phyloP scores from a whole-genome alignment of 768 basidiomycete species.

The Cyathus striatus region DNA sequence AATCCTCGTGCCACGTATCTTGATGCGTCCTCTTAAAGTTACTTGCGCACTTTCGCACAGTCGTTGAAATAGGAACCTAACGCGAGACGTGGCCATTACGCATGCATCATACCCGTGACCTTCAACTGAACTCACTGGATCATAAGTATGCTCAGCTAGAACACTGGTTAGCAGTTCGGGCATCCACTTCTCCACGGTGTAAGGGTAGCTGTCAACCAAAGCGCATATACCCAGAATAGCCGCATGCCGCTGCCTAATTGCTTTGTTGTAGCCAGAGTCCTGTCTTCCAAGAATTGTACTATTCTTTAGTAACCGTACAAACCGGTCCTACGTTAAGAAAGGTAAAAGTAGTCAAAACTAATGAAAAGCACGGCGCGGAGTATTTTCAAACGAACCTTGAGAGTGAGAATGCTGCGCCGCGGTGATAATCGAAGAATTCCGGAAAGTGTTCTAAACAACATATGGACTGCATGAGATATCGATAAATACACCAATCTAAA shows the following conservation, averaged over 20 bases:
- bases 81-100: slow-evolving; percentile 4
- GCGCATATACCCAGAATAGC: slow-evolving; percentile 94
- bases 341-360: slow-evolving; percentile 1
- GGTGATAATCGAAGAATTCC: slow-evolving; percentile 82
- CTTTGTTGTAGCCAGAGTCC: slow-evolving; percentile 60
- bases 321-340: slow-evolving; percentile 53
- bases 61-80: slow-evolving; percentile 79
- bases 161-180: slow-evolving; percentile 77
- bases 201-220: slow-evolving; percentile 90
- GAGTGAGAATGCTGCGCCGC: slow-evolving; percentile 64
- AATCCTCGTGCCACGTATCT: slow-evolving; percentile 89
- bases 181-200: slow-evolving; percentile 94
- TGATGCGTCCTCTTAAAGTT: slow-evolving; percentile 81
- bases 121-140: slow-evolving; percentile 50
- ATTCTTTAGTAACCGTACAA: slow-evolving; percentile 66
- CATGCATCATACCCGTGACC: slow-evolving; percentile 7
- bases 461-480: no score
- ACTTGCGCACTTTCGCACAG: slow-evolving; percentile 74
- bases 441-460: slow-evolving; percentile 56
- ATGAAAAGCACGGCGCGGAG: not conserved
- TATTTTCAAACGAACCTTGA: slow-evolving; percentile 57
- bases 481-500: slow-evolving; percentile 1
- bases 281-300: slow-evolving; percentile 61
- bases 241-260: slow-evolving; percentile 78
- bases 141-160: slow-evolving; percentile 79